A percentile compares a stretch with the other conserved stretches of the same genome.
Conservation (phyloP, 768 basidiomycete genomes). For the Mrakia hoshinonis region DNA sequence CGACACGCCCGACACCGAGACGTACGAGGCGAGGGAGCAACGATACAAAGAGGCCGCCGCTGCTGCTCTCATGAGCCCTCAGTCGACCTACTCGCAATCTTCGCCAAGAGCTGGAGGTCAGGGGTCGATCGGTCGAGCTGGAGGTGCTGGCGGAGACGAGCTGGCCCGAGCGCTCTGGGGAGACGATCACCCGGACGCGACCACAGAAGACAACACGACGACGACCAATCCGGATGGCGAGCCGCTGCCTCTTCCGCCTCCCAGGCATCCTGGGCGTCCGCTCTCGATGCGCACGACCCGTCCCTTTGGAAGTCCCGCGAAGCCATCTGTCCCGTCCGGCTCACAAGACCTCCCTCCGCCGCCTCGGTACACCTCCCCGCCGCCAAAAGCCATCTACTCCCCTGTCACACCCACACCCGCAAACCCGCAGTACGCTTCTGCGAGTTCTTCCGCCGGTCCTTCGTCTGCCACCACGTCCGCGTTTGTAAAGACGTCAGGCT, state of each 20-base stretch:
- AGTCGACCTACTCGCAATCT: neutral
- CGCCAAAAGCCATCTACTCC: neutral
- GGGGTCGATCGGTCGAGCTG: neutral
- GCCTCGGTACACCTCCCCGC: constrained; percentile 9
- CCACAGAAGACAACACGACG: neutral
- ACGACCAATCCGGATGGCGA: neutral
- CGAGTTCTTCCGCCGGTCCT: neutral
- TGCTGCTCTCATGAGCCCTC: neutral
- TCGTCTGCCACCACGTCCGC: neutral
- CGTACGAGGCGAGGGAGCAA: neutral
- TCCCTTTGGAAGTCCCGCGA: neutral
- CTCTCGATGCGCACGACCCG: neutral
- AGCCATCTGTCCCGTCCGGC: neutral
- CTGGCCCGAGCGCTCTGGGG: neutral
- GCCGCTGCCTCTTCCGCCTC: neutral
- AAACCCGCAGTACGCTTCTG: neutral
- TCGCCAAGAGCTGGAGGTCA: neutral
- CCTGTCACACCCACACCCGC: neutral
- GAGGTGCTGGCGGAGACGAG: neutral
- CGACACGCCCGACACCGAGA: neutral
- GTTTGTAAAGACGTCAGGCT: neutral
- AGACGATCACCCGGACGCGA: neutral
- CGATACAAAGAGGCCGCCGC: neutral
- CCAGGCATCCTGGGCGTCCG: neutral
- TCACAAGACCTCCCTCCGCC: neutral